Base-by-base conservation (phyloP, 2,329 filamentous ascomycete species). In the Venturia pyrina region DNA sequence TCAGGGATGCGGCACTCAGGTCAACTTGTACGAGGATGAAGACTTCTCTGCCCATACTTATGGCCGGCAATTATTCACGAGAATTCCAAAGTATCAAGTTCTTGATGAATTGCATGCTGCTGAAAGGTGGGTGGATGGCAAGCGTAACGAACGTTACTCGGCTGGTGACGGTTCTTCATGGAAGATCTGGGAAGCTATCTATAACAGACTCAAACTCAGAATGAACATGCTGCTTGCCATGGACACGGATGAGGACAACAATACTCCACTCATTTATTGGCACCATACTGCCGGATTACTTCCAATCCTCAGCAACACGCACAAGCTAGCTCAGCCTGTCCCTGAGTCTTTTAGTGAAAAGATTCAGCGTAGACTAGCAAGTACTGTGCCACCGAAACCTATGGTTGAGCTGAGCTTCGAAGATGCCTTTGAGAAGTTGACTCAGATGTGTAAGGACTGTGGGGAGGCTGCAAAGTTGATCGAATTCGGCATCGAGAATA, bases 1-100 rank as follows among this genome's bases (percentile, higher is more conserved):
- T 15, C 57, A 66, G 17, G 59, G 56, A 19, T 59, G 56, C 21
- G 64, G 64, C 32, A 87, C 86, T 65, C 82, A 83, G n/a, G 90
- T 96, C 74, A 89, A 96, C 70, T 97, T 89, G 73, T 98, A 93
- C 71, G 95, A 99, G 88, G 95, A 99, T 77, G 95, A 99, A 76
- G 95, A 99, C 73, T 97, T 99, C 73, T 91, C 96, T 24, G 93
- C 91, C 7, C 92, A 96, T 75, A 89, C 93, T 0, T 98, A 95
- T 74, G 89, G 92, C 70, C 85, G 93, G 46, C 86, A 85, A 15
- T 80, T 99, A 0, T 81, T 98, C 7, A 85, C 87, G 34, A 78
- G 82, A 17, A 81, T 93, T 66, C 79, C 84, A 19, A 76, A 81
- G 2, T 78, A 81, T 5, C 80, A 83, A n/a, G 81, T 91, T 32